A percentile compares a stretch with the other conserved stretches of the same genome.
Conservation (phyloP, 768 basidiomycete species). For the Boletales sp. region DNA sequence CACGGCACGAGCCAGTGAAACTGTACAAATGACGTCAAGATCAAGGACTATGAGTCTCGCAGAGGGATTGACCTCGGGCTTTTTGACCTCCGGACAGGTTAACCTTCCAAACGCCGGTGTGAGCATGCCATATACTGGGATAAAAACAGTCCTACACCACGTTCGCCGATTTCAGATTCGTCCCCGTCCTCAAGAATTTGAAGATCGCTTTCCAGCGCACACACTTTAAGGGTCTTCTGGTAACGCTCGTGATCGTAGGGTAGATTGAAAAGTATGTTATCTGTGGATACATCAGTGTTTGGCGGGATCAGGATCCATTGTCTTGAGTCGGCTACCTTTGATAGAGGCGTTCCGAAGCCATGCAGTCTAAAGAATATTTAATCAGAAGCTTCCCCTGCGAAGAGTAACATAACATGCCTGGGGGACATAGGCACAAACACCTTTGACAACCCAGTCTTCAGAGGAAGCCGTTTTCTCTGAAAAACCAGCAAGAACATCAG, state of each 20-base stretch:
- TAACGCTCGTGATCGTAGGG: conserved; percentile 76
- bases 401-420: conserved; percentile 40
- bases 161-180: conserved; percentile 84
- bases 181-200: conserved; percentile 86
- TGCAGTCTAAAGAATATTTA: conserved; percentile 37
- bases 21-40: conserved; percentile 29
- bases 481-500: conserved; percentile 69
- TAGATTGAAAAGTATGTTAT: conserved; percentile 78
- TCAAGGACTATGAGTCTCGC: background rate
- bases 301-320: conserved; percentile 34
- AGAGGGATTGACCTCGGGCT: conserved; percentile 48
- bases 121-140: background rate
- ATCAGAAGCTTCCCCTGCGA: conserved; percentile 3
- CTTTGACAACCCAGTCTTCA: conserved; percentile 73
- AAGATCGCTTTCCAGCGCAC: conserved; percentile 70
- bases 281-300: conserved; percentile 26
- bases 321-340: conserved; percentile 16
- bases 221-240: conserved; percentile 70
- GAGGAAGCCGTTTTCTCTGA: conserved; percentile 37
- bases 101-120: conserved; percentile 17
- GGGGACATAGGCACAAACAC: conserved; percentile 85
- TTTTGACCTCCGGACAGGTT: conserved; percentile 56
- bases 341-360: conserved; percentile 72
- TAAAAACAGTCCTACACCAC: conserved; percentile 48
- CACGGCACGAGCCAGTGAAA: conserved; percentile 79